A percentile compares a stretch with the other conserved stretches of the same genome.
Evolutionary conservation across 805 yeast genomes (phyloP).

Genomic region (Groenewaldozyma salmanticensis): DNA sequence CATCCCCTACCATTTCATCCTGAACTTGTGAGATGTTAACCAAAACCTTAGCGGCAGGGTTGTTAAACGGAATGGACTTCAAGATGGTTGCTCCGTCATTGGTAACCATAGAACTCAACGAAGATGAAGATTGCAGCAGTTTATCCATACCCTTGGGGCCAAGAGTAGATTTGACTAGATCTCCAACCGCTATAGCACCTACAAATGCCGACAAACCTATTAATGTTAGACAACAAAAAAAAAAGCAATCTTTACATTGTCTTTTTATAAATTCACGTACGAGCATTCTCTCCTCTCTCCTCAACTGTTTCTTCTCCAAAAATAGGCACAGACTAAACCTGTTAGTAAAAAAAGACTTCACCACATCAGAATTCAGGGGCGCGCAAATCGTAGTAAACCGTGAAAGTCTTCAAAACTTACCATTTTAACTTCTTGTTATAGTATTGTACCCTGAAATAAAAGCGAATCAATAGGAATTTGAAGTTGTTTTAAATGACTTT

Average conservation of each 20-base stretch:
- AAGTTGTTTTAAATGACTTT: too few relatives aligned
- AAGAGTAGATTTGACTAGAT: constrained; percentile 81
- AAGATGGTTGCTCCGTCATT: constrained; percentile 98
- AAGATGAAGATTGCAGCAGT: constrained; percentile 74
- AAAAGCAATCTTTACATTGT: neutral
- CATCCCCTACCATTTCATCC: constrained; percentile 98
- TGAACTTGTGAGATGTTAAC: constrained; percentile 94
- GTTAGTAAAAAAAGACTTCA: neutral
- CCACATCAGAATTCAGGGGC: neutral
- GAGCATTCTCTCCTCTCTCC: constrained; percentile 96
- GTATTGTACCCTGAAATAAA: too few relatives aligned
- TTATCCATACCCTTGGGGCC: constrained; percentile 99
- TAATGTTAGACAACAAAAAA: neutral
- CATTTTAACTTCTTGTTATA: too few relatives aligned
- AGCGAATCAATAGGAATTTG: too few relatives aligned
- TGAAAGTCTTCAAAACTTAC: too few relatives aligned
- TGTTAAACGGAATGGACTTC: constrained; percentile 87
- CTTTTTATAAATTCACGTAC: constrained; percentile 29
- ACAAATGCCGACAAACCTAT: constrained; percentile 77
- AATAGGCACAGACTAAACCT: constrained; percentile 71
- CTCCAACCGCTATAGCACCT: constrained; percentile 99
- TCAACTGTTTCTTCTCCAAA: constrained; percentile 97
- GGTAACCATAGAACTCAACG: constrained; percentile 73
- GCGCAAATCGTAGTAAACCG: neutral
- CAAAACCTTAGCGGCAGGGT: constrained; percentile 94